These are phyloP conservation scores for Gracilaria vermiculophylla DNA, from an alignment of 23 red algal species.

Conservation along the genomic window DNA sequence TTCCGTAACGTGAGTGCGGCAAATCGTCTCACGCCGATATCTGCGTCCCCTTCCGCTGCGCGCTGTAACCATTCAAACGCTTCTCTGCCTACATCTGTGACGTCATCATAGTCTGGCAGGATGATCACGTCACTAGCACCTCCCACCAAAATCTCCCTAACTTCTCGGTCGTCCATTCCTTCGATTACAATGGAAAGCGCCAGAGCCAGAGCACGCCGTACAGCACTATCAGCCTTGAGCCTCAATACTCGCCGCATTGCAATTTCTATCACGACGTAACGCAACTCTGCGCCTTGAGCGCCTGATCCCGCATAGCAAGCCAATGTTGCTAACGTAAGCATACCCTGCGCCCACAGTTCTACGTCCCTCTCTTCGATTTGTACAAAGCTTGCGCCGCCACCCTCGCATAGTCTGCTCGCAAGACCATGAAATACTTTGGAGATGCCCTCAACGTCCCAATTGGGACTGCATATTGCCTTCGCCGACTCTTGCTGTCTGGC, in stretches of 20 bases:
- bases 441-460: conserved; percentile 33
- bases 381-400: conserved; percentile 53
- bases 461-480: background rate
- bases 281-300: conserved; percentile 15
- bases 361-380: conserved; percentile 29
- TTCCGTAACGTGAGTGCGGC: conserved; percentile 2
- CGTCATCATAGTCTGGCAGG: background rate
- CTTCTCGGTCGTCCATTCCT: conserved; percentile 45
- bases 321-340: conserved; percentile 36
- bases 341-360: conserved; percentile 43
- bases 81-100: conserved; percentile 13
- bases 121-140: conserved; percentile 18
- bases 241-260: conserved; percentile 19
- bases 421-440: conserved; percentile 39
- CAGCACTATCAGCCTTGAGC: conserved; percentile 14
- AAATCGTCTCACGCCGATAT: conserved; percentile 53
- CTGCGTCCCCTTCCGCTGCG: conserved; percentile 22
- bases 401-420: conserved; percentile 32
- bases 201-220: conserved; percentile 40
- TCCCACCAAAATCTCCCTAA: conserved; percentile 22
- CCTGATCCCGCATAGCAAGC: conserved; percentile 9
- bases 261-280: conserved; percentile 29
- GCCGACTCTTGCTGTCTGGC: background rate
- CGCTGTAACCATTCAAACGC: conserved; percentile 41
- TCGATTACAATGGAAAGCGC: conserved; percentile 26